Conservation (phyloP, 768 basidiomycete genomes). For the Phylloporus sp. region DNA sequence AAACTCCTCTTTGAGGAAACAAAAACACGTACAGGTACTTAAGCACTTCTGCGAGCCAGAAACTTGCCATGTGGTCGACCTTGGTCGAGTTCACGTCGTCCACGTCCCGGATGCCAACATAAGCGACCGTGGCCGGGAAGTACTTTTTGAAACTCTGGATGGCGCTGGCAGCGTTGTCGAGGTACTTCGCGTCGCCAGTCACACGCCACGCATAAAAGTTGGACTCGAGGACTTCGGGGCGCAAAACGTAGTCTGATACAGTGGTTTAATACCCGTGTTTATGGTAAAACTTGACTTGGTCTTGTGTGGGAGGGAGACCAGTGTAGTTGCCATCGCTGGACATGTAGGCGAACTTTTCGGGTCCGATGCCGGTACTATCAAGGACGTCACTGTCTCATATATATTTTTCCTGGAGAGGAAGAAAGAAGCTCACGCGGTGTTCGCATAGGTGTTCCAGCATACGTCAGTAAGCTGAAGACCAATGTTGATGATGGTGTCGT, state of each 20-base stretch:
- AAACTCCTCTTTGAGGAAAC: no score
- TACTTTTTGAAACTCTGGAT: conserved; percentile 55
- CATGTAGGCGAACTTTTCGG: conserved; percentile 61
- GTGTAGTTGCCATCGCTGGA: conserved; percentile 63
- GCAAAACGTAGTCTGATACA: conserved; percentile 47
- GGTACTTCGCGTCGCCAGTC: conserved; percentile 65
- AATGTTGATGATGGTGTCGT: conserved; percentile 60
- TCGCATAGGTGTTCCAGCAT: conserved; percentile 79
- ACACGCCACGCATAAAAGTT: conserved; percentile 77
- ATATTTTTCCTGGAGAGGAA: neutral
- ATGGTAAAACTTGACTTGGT: conserved; percentile 49
- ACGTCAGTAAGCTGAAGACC: conserved; percentile 61
- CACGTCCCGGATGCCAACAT: conserved; percentile 55
- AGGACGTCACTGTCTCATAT: neutral
- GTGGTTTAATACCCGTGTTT: conserved; percentile 64
- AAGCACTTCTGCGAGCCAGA: conserved; percentile 67
- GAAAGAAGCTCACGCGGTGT: conserved; percentile 47
- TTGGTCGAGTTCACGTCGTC: conserved; percentile 36
- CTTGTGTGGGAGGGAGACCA: conserved; percentile 36
- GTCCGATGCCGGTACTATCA: conserved; percentile 68
- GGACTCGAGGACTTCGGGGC: conserved; percentile 75
- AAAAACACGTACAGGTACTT: conserved; percentile 56
- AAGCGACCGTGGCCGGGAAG: conserved; percentile 44
- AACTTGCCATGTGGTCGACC: conserved; percentile 64
- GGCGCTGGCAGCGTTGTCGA: conserved; percentile 57